Percentiles rank a stretch among this genome's conserved stretches.
These are phyloP conservation scores for Fusarium neocosmosporiellum DNA, from an alignment of 2,329 filamentous ascomycete species.

Conservation along the genomic window DNA sequence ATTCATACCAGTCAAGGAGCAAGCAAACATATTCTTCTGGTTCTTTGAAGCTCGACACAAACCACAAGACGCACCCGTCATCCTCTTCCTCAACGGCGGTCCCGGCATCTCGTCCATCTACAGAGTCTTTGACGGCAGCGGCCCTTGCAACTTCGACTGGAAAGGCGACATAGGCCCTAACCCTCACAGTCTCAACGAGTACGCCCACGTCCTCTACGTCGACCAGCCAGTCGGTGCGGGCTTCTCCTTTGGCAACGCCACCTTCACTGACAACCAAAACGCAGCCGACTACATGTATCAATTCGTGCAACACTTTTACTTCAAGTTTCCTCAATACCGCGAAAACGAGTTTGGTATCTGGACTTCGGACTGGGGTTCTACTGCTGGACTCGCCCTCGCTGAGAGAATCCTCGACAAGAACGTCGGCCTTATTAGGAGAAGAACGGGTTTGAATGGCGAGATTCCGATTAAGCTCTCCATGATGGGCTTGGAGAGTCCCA, in stretches of 20 bases:
- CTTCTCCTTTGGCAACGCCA: slow-evolving; percentile 10
- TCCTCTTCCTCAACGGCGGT: slow-evolving; percentile 14
- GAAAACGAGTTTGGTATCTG: slow-evolving; percentile 4
- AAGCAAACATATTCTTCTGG: slow-evolving; percentile 14
- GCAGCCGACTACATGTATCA: not conserved
- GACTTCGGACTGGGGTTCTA: slow-evolving; percentile 8
- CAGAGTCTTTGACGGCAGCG: slow-evolving; percentile 4
- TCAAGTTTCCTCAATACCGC: not conserved
- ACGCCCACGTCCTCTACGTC: slow-evolving; percentile 16
- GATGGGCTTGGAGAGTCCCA: slow-evolving; percentile 20
- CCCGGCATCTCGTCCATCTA: slow-evolving; percentile 4
- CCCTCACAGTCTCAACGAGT: slow-evolving; percentile 3
- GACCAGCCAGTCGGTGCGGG: slow-evolving; percentile 2
- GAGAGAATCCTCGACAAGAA: slow-evolving; percentile 1
- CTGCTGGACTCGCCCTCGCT: not conserved
- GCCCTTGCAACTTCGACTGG: slow-evolving; percentile 3
- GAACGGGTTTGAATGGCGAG: too few species aligned
- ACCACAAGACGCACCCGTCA: not conserved
- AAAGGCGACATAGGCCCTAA: not conserved
- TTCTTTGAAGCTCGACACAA: slow-evolving; percentile 5
- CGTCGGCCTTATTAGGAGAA: not conserved
- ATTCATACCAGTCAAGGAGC: not conserved
- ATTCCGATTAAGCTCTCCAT: not conserved
- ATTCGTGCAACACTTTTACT: slow-evolving; percentile 5
- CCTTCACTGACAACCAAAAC: not conserved